Evolutionary conservation across 148 eudicot species (phyloP), one percentile per base, ranked within the genome.

Genomic region (Amaranthus hypochondriacus): DNA sequence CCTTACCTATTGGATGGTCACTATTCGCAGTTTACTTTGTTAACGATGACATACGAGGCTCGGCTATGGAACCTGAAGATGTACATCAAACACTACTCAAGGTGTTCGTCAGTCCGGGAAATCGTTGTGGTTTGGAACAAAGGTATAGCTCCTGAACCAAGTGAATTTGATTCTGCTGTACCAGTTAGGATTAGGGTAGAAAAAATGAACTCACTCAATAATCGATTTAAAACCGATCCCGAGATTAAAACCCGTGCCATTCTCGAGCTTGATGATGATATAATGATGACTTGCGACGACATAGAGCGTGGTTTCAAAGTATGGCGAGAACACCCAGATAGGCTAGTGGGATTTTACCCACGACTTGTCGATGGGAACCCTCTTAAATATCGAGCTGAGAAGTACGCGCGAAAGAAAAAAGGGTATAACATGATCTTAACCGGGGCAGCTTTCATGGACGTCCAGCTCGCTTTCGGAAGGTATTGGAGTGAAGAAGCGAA

Each of bases 51-150:
- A 9, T 95, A 90, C 10, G 99, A 95, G 39, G 99, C 97, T 67
- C 89, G 99, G 57, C 87, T 95, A 1, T 95, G 96, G 99, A 95
- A 95, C 73, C 77, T 95, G 75, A 86, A 89, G 73, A 84, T 90
- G 94, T 92, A 86, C 63, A 74, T 92, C 18, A 87, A 88, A 75
- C 99, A 92, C 79, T 95, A 95, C 68, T 95, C 99, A 53, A 86
- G 90, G 82, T 95, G 99, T 77, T 79, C 96, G 46, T 95, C 99
- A 2, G 99, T 95, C 59, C 91, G 86, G 18, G 99, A 95, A 77
- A 92, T 95, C 48, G 94, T 95, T 47, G 91, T 95, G 55, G 87
- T 92, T 3, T 95, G 99, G 97, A 92, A 95, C 88, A 92, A 87
- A 84, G 99, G 99, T 46, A 73, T 12, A 55, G 92, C 89, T 51